Evolutionary conservation across 139 green algal species (phyloP).

Genomic region (Micractinium conductrix): DNA sequence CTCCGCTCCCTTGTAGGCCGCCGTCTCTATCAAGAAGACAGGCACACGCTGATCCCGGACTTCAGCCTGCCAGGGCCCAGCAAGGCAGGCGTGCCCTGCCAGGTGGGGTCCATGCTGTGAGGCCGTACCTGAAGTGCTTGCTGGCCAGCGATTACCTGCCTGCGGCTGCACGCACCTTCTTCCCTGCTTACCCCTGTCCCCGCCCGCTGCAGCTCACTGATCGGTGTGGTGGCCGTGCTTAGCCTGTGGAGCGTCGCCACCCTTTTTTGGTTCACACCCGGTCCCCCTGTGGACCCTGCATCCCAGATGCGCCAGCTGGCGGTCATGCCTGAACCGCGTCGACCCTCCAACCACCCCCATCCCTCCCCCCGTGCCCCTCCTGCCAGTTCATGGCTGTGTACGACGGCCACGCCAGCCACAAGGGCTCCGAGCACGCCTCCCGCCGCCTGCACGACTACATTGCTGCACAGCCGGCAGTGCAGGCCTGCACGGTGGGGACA

Average conservation of each 20-base stretch:
- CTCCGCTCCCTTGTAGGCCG: background rate
- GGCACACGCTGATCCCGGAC: constrained; percentile 15
- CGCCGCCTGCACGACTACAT: constrained; percentile 23
- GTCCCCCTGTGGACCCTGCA: background rate
- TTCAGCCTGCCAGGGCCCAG: background rate
- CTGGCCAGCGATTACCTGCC: background rate
- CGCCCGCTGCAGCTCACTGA: too few relatives aligned
- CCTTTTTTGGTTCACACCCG: background rate
- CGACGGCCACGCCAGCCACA: constrained; percentile 20
- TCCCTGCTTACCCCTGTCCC: background rate
- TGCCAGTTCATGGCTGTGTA: constrained; percentile 34
- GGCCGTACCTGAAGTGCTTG: background rate
- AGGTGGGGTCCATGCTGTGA: background rate
- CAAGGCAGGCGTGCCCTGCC: background rate
- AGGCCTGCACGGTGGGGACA: background rate
- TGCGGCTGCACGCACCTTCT: background rate
- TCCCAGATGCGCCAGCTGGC: too few relatives aligned
- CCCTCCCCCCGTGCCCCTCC: too few relatives aligned
- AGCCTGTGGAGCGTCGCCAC: too few relatives aligned
- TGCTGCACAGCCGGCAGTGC: constrained; percentile 3
- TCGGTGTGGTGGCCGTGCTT: too few relatives aligned
- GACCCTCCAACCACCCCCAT: too few relatives aligned
- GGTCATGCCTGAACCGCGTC: too few relatives aligned
- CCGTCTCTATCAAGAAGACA: constrained; percentile 17
- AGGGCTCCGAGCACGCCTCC: constrained; percentile 16